A percentile compares a stretch with the other conserved stretches of the same genome.
Evolutionary conservation across 2,329 filamentous ascomycete species (phyloP).

Genomic region (Aaosphaeria pasadenensis): DNA sequence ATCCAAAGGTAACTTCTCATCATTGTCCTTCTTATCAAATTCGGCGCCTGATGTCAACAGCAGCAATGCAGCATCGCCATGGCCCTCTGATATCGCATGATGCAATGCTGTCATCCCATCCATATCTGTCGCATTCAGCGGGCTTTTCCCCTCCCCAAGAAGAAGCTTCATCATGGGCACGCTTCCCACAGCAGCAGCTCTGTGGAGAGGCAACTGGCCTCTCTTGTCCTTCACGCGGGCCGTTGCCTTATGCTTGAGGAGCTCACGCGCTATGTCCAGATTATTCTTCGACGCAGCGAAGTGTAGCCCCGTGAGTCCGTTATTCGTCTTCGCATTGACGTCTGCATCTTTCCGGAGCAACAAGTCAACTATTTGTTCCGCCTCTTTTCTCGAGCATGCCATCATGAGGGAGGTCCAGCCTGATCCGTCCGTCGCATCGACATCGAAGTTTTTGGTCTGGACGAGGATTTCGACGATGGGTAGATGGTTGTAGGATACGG

Average conservation of each 20-base stretch:
- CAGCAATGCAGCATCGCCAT: constrained; percentile 77
- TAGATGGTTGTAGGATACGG: constrained; percentile 75
- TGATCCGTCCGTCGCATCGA: constrained; percentile 75
- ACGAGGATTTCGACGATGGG: constrained; percentile 72
- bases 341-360: constrained; percentile 69
- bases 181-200: constrained; percentile 85
- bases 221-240: constrained; percentile 79
- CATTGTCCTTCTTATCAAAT: constrained; percentile 68
- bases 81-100: constrained; percentile 73
- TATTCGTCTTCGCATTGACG: constrained; percentile 69
- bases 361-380: constrained; percentile 65
- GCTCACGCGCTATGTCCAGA: constrained; percentile 72
- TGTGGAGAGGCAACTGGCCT: constrained; percentile 86
- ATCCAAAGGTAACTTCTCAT: constrained; percentile 72
- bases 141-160: constrained; percentile 67
- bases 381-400: constrained; percentile 69
- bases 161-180: constrained; percentile 82
- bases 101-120: constrained; percentile 87
- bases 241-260: constrained; percentile 75
- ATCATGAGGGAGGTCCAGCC: constrained; percentile 89
- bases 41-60: constrained; percentile 85
- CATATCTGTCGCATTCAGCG: constrained; percentile 77
- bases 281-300: constrained; percentile 90
- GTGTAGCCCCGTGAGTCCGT: constrained; percentile 81
- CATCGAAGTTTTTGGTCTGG: constrained; percentile 69